Base-by-base conservation (phyloP, 2,329 filamentous ascomycete genomes). In the Teratosphaeriaceae sp. region DNA sequence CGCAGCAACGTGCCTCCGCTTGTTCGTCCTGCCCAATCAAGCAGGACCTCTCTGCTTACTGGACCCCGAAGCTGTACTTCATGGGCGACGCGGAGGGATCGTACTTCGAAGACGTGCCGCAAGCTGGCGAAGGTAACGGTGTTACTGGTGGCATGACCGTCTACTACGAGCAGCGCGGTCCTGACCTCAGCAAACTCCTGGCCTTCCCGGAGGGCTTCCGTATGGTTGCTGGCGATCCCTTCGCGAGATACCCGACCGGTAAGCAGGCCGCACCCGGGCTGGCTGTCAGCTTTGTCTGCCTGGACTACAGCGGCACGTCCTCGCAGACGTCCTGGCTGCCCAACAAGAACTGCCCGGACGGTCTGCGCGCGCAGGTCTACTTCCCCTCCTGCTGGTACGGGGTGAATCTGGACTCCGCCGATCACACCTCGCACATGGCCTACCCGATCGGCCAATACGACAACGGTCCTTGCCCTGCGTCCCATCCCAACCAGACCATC, bases 351-450 rank as follows among this genome's bases (percentile, higher is more conserved):
- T 88, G 85, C 60, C 78, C 84, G 55, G 74, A 76, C 41, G 69
- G 76, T 31, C 65, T 80, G 34, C 78, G 82, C 29, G 73, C 76
- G 43, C 81, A 86, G 51, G 66, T 85, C 30, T 82, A 84, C 69
- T 84, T 86, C 66, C 83, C 83, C 5, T 81, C 79, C 5, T 86
- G 83, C 71, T 86, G 84, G 74, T 75, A 86, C 63, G 82, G 82
- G 22, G 63, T 66, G 34, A 61, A 73, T 31, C 70, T 74, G 36
- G 79, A 76, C 43, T 68, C 81, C 30, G 65, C 70, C 23, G 71
- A 81, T 65, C 79, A 78, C 68, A 69, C 73, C 57, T 74, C 71
- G 52, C 85, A 86, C 69, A 82, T 82, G 72, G 72, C 67, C 18
- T 86, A 76, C 57, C 83, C 82, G n/a, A 59, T 55, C 29, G 59